A percentile compares a stretch with the other conserved stretches of the same genome.
phyloP scores from a whole-genome alignment of 1,284 basidiomycete genomes.

The Naganishia albida region DNA sequence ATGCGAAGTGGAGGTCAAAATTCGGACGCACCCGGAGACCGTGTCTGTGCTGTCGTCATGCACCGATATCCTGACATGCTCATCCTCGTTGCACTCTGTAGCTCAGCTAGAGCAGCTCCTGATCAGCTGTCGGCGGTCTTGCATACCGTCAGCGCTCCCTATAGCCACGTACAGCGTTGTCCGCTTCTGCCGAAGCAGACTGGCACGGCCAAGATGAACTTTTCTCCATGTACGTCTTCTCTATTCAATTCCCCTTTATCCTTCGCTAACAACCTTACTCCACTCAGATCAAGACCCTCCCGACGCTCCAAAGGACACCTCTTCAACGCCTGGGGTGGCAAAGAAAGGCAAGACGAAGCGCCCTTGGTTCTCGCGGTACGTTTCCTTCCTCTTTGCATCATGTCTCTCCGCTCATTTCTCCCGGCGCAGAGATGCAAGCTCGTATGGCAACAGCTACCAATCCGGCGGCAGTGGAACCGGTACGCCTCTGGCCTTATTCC shows the following conservation, averaged over 20 bases:
- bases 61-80: neutral
- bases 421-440: slow-evolving; percentile 44
- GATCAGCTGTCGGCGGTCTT: neutral
- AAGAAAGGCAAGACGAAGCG: slow-evolving; percentile 52
- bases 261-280: neutral
- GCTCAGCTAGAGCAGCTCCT: neutral
- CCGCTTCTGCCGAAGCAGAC: neutral
- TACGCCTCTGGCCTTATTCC: slow-evolving; percentile 36
- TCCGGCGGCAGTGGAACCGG: slow-evolving; percentile 68
- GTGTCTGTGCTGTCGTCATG: neutral
- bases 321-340: slow-evolving; percentile 37
- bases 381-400: slow-evolving; percentile 42
- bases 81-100: neutral
- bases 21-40: too few species aligned
- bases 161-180: neutral
- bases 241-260: neutral
- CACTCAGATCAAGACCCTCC: slow-evolving; percentile 52
- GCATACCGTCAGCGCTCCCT: neutral
- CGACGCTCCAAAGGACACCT: slow-evolving; percentile 46
- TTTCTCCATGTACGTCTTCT: slow-evolving; percentile 38
- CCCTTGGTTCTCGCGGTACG: slow-evolving; percentile 64
- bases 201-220: slow-evolving; percentile 34
- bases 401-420: slow-evolving; percentile 32
- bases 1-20: too few species aligned
- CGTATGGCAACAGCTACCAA: slow-evolving; percentile 60